Evolutionary conservation across 2,329 filamentous ascomycete species (phyloP).

Genomic region (Nigrospora oryzae): DNA sequence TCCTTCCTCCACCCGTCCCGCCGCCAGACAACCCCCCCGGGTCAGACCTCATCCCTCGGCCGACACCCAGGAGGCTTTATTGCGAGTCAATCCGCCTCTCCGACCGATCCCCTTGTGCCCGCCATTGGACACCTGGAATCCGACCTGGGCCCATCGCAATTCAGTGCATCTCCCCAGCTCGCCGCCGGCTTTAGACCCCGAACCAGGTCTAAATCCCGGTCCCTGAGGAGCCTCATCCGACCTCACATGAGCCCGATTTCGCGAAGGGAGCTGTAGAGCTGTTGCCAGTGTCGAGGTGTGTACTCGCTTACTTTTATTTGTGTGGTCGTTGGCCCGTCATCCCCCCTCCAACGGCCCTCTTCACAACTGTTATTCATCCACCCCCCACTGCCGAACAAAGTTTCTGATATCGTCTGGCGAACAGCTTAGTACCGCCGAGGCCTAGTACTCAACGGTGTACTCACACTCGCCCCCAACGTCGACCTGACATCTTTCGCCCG

Average conservation of each 20-base stretch:
- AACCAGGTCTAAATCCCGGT: slow-evolving; percentile 22
- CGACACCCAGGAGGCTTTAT: slow-evolving; percentile 13
- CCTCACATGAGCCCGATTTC: slow-evolving; percentile 23
- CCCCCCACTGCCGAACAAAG: no score
- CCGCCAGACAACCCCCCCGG: slow-evolving; percentile 3
- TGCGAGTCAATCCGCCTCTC: slow-evolving; percentile 14
- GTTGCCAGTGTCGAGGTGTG: slow-evolving; percentile 25
- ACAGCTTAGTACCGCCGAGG: slow-evolving; percentile 34
- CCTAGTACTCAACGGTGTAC: slow-evolving; percentile 28
- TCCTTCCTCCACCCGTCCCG: slow-evolving; percentile 4
- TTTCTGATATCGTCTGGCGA: no score
- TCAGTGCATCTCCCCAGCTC: slow-evolving; percentile 18
- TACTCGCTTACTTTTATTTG: slow-evolving; percentile 2
- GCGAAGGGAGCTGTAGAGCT: slow-evolving; percentile 18
- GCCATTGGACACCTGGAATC: slow-evolving; percentile 19
- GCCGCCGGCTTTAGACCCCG: slow-evolving; percentile 22
- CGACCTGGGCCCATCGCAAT: slow-evolving; percentile 23
- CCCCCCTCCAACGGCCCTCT: not conserved
- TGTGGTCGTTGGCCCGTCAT: not conserved
- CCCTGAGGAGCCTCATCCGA: slow-evolving; percentile 17
- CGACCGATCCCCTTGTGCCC: slow-evolving; percentile 16
- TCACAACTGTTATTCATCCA: no score
- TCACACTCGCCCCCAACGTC: slow-evolving; percentile 31
- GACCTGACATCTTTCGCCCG: slow-evolving; percentile 29
- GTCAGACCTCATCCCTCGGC: slow-evolving; percentile 17